Evolutionary conservation across 257 asterid genomes (phyloP), one percentile per base, ranked within the genome.

Genomic region (Solanum chiquidenum): DNA sequence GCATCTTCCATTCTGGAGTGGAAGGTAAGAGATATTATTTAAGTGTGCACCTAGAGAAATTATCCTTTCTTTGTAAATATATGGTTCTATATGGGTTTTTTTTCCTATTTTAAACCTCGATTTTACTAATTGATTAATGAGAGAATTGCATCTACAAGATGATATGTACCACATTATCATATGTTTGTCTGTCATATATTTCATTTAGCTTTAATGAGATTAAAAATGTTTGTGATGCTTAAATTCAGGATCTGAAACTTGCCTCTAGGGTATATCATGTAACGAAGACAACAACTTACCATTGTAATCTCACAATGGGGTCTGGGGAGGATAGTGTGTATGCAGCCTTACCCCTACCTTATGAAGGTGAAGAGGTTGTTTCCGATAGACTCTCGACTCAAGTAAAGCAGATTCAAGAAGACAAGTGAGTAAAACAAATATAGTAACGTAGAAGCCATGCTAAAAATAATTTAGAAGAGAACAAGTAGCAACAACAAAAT

Each of bases 1-100:
- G 99, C 14, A 95, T 96, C 90, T 96, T 95, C 88, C 99, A 96
- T 86, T 96, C 99, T 6, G 99, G 98, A n/a, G 97, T 95, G 23
- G 98, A 95, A 93, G 98, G 98, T 95, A 92, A 86, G 33, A 34
- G 18, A 18, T 29, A n/a, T 35, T 86, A 9, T 73, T 38, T 12
- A 44, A 25, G 66, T 13, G 12, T 27, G 40, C 68, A 80, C 85
- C 27, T 44, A 44, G 5, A 40, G 27, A 46, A 79, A 44, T 9
- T 79, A 79, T 44, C 66, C 38, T 79, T 74, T 74, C 3, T 66
- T 79, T 46, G 85, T 44, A 79, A 79, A 79, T 79, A 27, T 27
- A 79, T 44, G 3, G 66, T 44, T 44, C 40, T 79, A 27, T 79
- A 44, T 27, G 27, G 16, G 8, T 27, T 27, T 8, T 27, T 79